Evolutionary conservation across 352 stramenopile species (phyloP), one percentile per base, ranked within the genome.

Genomic region (Phytophthora ohioensis): DNA sequence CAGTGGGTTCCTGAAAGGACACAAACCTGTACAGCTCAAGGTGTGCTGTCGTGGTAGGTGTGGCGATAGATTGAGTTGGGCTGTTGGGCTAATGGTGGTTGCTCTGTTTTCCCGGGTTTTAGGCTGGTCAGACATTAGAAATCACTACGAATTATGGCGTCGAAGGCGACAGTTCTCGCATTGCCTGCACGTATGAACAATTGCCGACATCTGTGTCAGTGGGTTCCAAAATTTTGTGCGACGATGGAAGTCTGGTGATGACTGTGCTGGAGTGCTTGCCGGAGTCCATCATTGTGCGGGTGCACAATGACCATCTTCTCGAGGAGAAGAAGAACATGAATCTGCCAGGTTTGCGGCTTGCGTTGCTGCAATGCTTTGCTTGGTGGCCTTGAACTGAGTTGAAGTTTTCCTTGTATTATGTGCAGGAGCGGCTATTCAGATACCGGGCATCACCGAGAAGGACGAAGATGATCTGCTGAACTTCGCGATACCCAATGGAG

Each of bases 301-400:
- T 96, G 4, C 79, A 87, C n/a, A 96, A 98, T 68, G 91, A 91
- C 58, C 90, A 97, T 59, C 51, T 92, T 11, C 78, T 99, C 4
- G 97, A 98, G 64, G 95, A 99, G 73, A 91, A 95, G 59, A 99
- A 99, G 78, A 99, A 99, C 80, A 99, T 99, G 87, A 99, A 99
- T 63, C 73, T 99, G 0, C 97, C 97, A 30, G 97, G 96, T 76
- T 75, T 17, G 31, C 48, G 66, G 17, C 21, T 57, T 56, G 47
- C 39, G 15, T 30, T 59, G 47, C 30, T 38, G 39, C 13, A 39
- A 34, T 62, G 21, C n/a, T 59, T 43, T 41, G 31, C 10, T 47
- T 38, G 21, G 35, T 65, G 34, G 6, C 13, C 32, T 57, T 47
- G 11, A 15, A 51, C 38, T 58, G 27, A 73, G 12, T 55, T 48